phyloP scores from a whole-genome alignment of 192 early-diverging fungal genomes.

The Coemansia sp. region DNA sequence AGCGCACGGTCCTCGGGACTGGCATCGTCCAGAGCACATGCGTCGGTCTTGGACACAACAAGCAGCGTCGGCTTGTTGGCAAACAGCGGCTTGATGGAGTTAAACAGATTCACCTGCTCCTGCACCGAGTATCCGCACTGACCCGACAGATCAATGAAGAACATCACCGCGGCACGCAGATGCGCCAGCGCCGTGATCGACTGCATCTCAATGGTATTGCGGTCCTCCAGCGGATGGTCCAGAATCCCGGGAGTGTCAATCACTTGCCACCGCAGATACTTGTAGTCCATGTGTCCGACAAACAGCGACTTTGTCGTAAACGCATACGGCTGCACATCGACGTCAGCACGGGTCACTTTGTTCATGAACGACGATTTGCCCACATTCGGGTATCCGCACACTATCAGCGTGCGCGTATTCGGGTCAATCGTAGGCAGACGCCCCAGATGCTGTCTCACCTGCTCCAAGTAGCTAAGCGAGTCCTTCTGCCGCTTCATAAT shows the following conservation, averaged over 20 bases:
- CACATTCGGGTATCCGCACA: conserved; percentile 99
- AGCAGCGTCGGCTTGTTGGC: conserved; percentile 96
- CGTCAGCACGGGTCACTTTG: conserved; percentile 98
- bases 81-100: conserved; percentile 97
- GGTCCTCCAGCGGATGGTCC: conserved; percentile 98
- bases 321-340: conserved; percentile 99
- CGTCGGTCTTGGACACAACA: conserved; percentile 96
- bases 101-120: conserved; percentile 87
- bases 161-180: conserved; percentile 91
- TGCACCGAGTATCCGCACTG: conserved; percentile 97
- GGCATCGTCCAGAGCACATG: conserved; percentile 77
- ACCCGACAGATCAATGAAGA: conserved; percentile 97
- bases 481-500: conserved; percentile 99
- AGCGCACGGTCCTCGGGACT: conserved; percentile 67
- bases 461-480: conserved; percentile 93
- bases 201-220: conserved; percentile 99
- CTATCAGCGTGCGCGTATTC: conserved; percentile 97
- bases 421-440: conserved; percentile 99
- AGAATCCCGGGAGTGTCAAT: conserved; percentile 99
- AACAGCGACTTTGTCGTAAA: conserved; percentile 99
- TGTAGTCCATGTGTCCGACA: conserved; percentile 99
- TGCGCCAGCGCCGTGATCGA: conserved; percentile 99
- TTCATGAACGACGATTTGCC: conserved; percentile 99
- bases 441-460: conserved; percentile 98
- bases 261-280: conserved; percentile 99